Conservation (phyloP, 108 stramenopile genomes). For the Stephanodiscus minutulus region DNA sequence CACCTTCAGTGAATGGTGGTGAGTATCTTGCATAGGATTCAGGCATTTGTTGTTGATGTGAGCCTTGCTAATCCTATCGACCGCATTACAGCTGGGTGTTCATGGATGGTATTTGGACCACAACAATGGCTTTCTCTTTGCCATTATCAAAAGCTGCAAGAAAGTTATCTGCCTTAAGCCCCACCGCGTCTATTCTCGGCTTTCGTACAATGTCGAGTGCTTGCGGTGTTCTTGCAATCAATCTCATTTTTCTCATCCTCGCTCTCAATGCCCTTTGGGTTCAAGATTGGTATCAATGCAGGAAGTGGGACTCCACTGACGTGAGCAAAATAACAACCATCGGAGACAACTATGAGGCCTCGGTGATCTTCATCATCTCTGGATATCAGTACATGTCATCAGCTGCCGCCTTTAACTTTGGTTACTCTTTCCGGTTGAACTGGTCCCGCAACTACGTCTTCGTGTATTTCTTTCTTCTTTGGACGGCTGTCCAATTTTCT, state of each 20-base stretch:
- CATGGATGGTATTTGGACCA: slow-evolving; percentile 68
- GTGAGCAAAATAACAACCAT: slow-evolving; percentile 44
- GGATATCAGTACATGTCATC: slow-evolving; percentile 63
- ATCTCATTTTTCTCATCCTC: slow-evolving; percentile 53
- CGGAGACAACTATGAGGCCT: slow-evolving; percentile 55
- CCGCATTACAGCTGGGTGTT: slow-evolving; percentile 22
- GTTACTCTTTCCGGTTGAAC: slow-evolving; percentile 37
- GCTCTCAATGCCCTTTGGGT: slow-evolving; percentile 43
- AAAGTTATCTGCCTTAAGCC: slow-evolving; percentile 52
- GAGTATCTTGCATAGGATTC: slow-evolving; percentile 30
- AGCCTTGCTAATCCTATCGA: neutral
- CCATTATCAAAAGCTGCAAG: slow-evolving; percentile 55
- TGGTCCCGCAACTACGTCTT: slow-evolving; percentile 59
- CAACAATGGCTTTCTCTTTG: slow-evolving; percentile 66
- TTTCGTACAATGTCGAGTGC: slow-evolving; percentile 52
- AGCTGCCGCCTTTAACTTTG: slow-evolving; percentile 65
- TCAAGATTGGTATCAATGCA: slow-evolving; percentile 69
- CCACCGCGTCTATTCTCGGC: slow-evolving; percentile 71
- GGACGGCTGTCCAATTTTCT: slow-evolving; percentile 28
- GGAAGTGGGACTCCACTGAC: slow-evolving; percentile 61
- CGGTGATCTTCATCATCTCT: slow-evolving; percentile 56
- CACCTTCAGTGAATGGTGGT: slow-evolving; percentile 64
- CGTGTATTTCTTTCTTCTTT: slow-evolving; percentile 34
- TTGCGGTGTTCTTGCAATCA: slow-evolving; percentile 56
- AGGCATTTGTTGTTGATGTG: neutral